Evolutionary conservation across 108 stramenopile genomes (phyloP), one percentile per base, ranked within the genome.

Genomic region (Skeletonema potamos): DNA sequence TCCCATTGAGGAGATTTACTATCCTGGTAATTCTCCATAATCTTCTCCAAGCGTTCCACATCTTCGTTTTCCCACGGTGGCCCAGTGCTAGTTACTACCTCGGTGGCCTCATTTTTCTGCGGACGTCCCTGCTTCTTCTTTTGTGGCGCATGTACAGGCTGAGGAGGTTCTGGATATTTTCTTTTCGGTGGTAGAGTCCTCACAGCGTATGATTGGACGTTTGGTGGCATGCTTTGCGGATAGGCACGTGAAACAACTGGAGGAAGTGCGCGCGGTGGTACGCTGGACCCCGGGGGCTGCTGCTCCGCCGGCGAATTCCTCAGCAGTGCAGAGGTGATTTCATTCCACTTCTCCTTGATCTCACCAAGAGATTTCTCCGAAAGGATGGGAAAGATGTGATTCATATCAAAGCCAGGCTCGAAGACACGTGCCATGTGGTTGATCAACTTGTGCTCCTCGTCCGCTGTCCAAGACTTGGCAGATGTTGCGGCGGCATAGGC

Each of bases 1-100:
- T 87, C 86, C 92, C 92, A 93, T 26, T 84, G 69, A 46, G 92
- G 89, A 27, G 91, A 77, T 56, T 72, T 83, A 22, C 22, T 22
- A n/a, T 51, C 48, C 22, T 84, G 71, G 46, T 57, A 20, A 30
- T 36, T 37, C 58, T 20, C 33, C 41, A 29, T 8, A 4, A 29
- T 27, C 24, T 20, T 63, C 17, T 29, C 34, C 60, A 62, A 62
- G 13, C 18, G 59, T 17, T n/a, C 13, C 13, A 18, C 64, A 27
- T 65, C 28, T 15, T 18, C 22, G 8, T 26, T 65, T 7, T 41
- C 48, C 43, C 44, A 64, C 12, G 18, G 27, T 32, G 22, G 27
- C 0, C 33, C 9, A 48, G 4, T 37, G 55, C 4, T 24, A 27
- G 12, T 56, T 20, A 41, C n/a, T n/a, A n/a, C n/a, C n/a, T n/a